phyloP scores from a whole-genome alignment of 2,329 filamentous ascomycete species.

The Ophiocordyceps sinensis region DNA sequence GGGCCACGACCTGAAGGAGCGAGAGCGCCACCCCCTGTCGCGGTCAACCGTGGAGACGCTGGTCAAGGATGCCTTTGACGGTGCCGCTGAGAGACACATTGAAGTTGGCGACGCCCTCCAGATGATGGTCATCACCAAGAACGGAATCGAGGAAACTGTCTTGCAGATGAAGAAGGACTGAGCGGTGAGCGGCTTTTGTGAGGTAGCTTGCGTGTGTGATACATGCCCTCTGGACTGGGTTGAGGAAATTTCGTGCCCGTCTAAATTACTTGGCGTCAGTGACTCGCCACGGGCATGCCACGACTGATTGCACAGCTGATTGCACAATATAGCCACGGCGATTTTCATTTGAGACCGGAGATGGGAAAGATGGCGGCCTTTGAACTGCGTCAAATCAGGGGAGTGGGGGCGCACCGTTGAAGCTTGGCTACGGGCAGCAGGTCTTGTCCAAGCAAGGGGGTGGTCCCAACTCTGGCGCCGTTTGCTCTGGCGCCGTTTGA shows the following conservation, averaged over 20 bases:
- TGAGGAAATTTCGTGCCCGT: neutral
- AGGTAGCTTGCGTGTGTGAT: conserved; percentile 16
- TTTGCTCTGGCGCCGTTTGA: too few species aligned
- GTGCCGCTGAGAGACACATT: conserved; percentile 95
- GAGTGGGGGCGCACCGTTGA: too few species aligned
- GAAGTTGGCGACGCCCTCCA: conserved; percentile 95
- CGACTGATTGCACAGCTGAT: neutral
- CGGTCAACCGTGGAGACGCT: conserved; percentile 65
- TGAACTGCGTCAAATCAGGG: too few species aligned
- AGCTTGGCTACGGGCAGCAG: too few species aligned
- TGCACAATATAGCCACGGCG: neutral
- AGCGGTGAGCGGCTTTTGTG: conserved; percentile 1
- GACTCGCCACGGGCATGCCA: neutral
- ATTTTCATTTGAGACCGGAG: neutral
- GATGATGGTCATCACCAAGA: conserved; percentile 81
- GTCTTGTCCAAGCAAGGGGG: too few species aligned
- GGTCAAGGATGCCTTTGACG: conserved; percentile 95
- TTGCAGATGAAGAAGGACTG: conserved; percentile 84
- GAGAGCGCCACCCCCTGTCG: conserved; percentile 55
- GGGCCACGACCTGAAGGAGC: conserved; percentile 66
- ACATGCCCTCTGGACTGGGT: conserved; percentile 4
- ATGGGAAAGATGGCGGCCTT: neutral
- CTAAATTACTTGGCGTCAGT: neutral
- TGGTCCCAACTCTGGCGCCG: too few species aligned
- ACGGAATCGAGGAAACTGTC: conserved; percentile 78